Conservation (phyloP, 805 yeast genomes). For the Ogataea glucozyma region DNA sequence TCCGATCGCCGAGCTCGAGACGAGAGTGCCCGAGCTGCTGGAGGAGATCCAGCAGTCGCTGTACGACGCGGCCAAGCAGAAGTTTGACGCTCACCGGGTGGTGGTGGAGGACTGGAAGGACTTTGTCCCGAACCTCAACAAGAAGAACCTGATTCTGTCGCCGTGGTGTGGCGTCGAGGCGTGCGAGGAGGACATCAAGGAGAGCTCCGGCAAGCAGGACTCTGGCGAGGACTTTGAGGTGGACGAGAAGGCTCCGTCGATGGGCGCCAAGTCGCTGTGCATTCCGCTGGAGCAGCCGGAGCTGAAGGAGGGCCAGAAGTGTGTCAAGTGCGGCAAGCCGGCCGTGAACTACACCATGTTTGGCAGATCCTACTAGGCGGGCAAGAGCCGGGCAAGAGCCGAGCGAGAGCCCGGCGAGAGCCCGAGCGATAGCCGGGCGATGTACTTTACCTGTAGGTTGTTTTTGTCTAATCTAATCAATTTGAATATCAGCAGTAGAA, state of each 20-base stretch:
- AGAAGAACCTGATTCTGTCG: conserved; percentile 83
- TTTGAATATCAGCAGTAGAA: too few relatives aligned
- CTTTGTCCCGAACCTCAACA: conserved; percentile 89
- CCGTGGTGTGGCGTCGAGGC: conserved; percentile 97
- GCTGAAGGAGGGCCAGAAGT: conserved; percentile 74
- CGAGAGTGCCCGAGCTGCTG: conserved; percentile 69
- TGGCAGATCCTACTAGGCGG: conserved; percentile 86
- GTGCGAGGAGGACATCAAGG: conserved; percentile 98
- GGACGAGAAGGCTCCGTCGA: conserved; percentile 95
- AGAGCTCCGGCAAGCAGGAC: conserved; percentile 75
- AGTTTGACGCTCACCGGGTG: conserved; percentile 82
- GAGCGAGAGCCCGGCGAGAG: too few relatives aligned
- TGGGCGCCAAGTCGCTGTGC: conserved; percentile 99
- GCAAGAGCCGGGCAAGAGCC: too few relatives aligned
- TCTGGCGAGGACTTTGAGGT: conserved; percentile 83
- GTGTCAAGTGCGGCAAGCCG: conserved; percentile 77
- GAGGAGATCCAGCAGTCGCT: conserved; percentile 79
- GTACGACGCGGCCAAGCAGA: conserved; percentile 75
- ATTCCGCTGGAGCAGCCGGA: conserved; percentile 92
- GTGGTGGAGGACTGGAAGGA: conserved; percentile 83
- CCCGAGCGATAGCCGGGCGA: too few relatives aligned
- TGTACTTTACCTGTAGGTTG: too few relatives aligned
- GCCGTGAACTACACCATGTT: conserved; percentile 91
- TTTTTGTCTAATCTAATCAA: too few relatives aligned
- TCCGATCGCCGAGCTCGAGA: conserved; percentile 62